Percentiles rank a stretch among this genome's conserved stretches.
phyloP scores from a whole-genome alignment of 371 early-diverging fungal genomes.

The Mucor indicus region DNA sequence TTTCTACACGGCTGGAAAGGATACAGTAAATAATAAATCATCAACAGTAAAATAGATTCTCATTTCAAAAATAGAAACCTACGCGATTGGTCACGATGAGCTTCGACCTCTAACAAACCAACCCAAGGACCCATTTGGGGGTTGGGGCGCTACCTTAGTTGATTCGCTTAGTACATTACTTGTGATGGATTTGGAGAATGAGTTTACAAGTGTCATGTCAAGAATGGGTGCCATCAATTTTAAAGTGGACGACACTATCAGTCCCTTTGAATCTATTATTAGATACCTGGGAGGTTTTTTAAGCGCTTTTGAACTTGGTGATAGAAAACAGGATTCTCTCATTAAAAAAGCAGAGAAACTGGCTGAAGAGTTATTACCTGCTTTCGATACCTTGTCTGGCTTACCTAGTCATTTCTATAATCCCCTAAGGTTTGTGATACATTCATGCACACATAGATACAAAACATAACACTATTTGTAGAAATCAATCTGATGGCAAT shows the following conservation, averaged over 20 bases:
- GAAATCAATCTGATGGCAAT: constrained; percentile 12
- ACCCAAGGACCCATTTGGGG: constrained; percentile 67
- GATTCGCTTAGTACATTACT: constrained; percentile 81
- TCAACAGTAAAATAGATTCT: background rate
- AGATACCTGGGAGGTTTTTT: constrained; percentile 86
- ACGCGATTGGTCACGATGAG: constrained; percentile 61
- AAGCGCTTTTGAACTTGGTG: constrained; percentile 72
- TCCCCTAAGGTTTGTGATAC: constrained; percentile 24
- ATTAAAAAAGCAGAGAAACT: constrained; percentile 52
- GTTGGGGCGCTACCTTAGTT: constrained; percentile 73
- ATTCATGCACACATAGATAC: constrained; percentile 5
- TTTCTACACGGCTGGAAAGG: constrained; percentile 71
- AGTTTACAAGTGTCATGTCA: constrained; percentile 60
- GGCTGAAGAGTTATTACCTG: constrained; percentile 48
- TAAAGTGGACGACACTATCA: constrained; percentile 41
- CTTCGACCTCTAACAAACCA: constrained; percentile 45
- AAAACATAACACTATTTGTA: constrained; percentile 8
- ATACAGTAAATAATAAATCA: constrained; percentile 46
- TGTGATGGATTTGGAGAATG: constrained; percentile 73
- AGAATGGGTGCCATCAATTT: constrained; percentile 54
- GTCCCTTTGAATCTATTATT: constrained; percentile 88
- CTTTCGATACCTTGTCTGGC: constrained; percentile 64
- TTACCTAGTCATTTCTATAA: constrained; percentile 51
- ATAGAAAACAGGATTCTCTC: constrained; percentile 27
- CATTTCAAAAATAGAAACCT: constrained; percentile 16